Base-by-base conservation (phyloP, 495 filamentous ascomycete species). In the Penicillium cataractarum region DNA sequence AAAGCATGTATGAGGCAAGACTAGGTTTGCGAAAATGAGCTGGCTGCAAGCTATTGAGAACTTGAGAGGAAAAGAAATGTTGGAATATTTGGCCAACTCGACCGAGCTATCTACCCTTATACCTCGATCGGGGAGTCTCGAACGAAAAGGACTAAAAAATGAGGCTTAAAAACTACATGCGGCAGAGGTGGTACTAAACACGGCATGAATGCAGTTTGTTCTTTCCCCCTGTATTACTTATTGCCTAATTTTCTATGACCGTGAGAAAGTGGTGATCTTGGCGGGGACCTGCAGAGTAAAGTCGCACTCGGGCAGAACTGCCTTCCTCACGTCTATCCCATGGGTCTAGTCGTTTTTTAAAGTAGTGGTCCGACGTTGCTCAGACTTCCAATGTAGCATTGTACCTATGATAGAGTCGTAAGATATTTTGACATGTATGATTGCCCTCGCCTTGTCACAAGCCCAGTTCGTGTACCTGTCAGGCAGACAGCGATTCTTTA, bases 401-500 rank as follows among this genome's bases (percentile, higher is more conserved):
- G 12, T 6, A 49, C 4, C 19, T 49, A 27, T 27, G 13, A n/a
- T 17, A 6, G 12, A 27, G 46, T 4, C 13, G 29, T 29, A 21
- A 13, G 46, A 50, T n/a, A 17, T 50, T 29, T 29, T 8, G 17
- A 29, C 13, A 50, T 13, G 26, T 29, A 29, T 50, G 22, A n/a
- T 50, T 29, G 46, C 6, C 46, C 24, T 29, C 17, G 46, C 46
- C 24, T 29, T 7, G 24, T 26, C 7, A 27, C 24, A 27, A 50
- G 22, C 46, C 13, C 24, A 29, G 8, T 50, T 13, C 5, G 21
- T 46, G 42, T 46, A 46, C 27, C 49, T 32, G 15, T 52, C 49
- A 52, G 17, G 6, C 15, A 21, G 27, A 27, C 27, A 52, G 49
- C n/a, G 49, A 40, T 32, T 44, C 22, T 64, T 55, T 69, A 53